Evolutionary conservation across 2,329 filamentous ascomycete species (phyloP), one percentile per base, ranked within the genome.

Genomic region (Neopestalotiopsis clavispora): DNA sequence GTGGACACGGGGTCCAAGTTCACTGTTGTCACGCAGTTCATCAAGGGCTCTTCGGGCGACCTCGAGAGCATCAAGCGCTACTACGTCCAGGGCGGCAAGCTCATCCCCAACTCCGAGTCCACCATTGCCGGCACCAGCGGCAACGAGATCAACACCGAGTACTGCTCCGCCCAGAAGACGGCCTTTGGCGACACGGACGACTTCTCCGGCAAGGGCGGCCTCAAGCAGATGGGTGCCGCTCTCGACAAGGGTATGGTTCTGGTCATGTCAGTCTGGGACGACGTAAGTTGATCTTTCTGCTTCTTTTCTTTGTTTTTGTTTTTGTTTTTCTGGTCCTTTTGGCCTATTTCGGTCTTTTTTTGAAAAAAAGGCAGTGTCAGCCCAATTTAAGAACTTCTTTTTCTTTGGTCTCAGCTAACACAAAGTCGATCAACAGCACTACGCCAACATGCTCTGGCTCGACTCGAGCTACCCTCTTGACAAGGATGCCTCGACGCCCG

Each of bases 11-110:
- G 73, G 69, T 81, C 82, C 73, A 83, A 84, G 69, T 83, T 90
- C 75, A 90, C 88, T 30, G 86, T 90, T 20, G 84, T 90, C 61
- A 89, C 87, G 5, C 87, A 89, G 75, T 90, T 90, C 79, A 80
- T 83, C 73, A 72, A 61, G 30, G 78, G 78, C 69, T 85, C 83
- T 66, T 78, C 83, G 72, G 79, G 79, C 71, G 81, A 80, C 20
- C 84, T 89, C 66, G 80, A 79, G 65, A 82, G 86, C 75, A 86
- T 90, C 76, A 83, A 83, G 69, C 86, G 88, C 71, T 82, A 87
- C 76, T 90, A 89, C 76, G 81, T 89, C 23, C 88, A 91, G 78
- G 78, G 84, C 75, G 87, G 86, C 72, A 85, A 87, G 72, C 78
- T 84, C 69, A 74, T 77, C 69, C 73, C 76, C 65, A 85, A 88